Conservation (phyloP, 306 rosid genomes). For the Mimosa bimucronata region DNA sequence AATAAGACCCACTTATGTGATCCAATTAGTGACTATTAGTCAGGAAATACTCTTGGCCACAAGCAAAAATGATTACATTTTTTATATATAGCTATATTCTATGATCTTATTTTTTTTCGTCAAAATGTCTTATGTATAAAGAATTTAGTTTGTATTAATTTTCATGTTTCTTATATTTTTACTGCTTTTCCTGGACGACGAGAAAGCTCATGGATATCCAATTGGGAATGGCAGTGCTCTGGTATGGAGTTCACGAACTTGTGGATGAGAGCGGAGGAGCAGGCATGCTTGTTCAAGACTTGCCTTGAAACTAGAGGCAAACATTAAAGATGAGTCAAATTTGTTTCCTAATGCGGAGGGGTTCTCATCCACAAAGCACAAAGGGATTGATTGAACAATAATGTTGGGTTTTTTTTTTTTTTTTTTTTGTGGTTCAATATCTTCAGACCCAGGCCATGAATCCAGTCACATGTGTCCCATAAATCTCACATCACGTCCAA, state of each 20-base stretch:
- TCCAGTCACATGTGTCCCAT: conserved; percentile 25
- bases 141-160: too few relatives aligned
- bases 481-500: conserved; percentile 11
- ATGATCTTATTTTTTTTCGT: too few relatives aligned
- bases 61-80: too few relatives aligned
- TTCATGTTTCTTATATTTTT: background rate
- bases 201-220: background rate
- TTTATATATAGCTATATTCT: too few relatives aligned
- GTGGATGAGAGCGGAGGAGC: background rate
- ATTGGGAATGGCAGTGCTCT: background rate
- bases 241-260: background rate
- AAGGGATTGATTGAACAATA: background rate
- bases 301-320: background rate
- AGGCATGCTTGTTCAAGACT: background rate
- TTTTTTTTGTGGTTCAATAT: background rate
- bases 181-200: background rate
- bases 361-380: background rate
- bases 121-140: too few relatives aligned
- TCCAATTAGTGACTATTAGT: too few relatives aligned
- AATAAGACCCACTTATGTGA: too few relatives aligned
- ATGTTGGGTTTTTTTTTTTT: background rate
- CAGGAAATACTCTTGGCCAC: too few relatives aligned
- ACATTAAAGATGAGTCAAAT: background rate
- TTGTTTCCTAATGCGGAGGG: background rate
- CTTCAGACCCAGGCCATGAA: background rate